phyloP scores from a whole-genome alignment of 148 eudicot genomes.

The Vaccinium corymbosum region DNA sequence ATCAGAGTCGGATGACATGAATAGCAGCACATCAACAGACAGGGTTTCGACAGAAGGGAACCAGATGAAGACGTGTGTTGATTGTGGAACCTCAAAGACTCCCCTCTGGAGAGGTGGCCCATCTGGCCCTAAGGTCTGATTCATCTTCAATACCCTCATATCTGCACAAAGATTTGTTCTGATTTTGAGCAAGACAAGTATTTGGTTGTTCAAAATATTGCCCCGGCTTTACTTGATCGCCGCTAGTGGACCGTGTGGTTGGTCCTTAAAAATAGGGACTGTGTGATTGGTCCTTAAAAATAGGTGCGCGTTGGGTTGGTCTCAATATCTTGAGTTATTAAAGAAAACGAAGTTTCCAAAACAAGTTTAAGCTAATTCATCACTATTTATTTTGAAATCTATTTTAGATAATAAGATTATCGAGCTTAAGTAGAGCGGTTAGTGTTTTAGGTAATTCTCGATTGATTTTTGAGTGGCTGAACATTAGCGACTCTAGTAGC shows the following conservation, averaged over 20 bases:
- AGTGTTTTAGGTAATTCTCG: too few species aligned
- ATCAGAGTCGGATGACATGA: conserved; percentile 49
- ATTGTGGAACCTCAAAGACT: conserved; percentile 92
- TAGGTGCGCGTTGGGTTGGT: neutral
- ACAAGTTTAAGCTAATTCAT: neutral
- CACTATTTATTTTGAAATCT: too few species aligned
- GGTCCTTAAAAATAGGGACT: neutral
- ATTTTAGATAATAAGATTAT: too few species aligned
- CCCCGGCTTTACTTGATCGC: neutral
- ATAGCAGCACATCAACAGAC: conserved; percentile 35
- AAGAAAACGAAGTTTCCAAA: neutral
- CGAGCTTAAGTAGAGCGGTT: too few species aligned
- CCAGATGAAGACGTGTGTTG: conserved; percentile 61
- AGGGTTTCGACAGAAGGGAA: conserved; percentile 38
- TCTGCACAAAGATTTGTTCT: neutral
- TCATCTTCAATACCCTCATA: neutral
- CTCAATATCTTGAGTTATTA: too few species aligned
- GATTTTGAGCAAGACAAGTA: neutral
- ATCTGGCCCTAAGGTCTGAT: conserved; percentile 86
- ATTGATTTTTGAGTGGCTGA: too few species aligned
- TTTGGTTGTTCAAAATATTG: conserved; percentile 7
- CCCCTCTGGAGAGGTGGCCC: conserved; percentile 98
- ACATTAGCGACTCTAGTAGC: neutral
- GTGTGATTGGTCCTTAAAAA: neutral
- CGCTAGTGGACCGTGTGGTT: neutral